phyloP scores from a whole-genome alignment of 257 asterid species.

The Gentiana straminea region DNA sequence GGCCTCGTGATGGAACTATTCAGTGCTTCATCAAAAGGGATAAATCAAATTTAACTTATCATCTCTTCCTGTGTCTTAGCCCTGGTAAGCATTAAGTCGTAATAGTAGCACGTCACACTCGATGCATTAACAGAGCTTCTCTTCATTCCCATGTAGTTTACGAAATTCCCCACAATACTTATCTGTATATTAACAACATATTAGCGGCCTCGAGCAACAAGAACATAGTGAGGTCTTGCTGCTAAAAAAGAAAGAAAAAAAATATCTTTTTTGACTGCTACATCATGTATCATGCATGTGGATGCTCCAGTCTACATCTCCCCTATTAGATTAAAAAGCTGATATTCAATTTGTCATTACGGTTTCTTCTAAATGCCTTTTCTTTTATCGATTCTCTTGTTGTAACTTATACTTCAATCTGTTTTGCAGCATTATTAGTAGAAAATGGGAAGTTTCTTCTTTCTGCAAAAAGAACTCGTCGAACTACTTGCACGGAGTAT shows the following conservation, averaged over 20 bases:
- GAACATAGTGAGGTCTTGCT: not conserved
- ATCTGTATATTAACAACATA: no score
- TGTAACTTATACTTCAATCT: conserved; percentile 6
- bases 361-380: not conserved
- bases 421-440: conserved; percentile 61
- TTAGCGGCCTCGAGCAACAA: not conserved
- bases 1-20: conserved; percentile 80
- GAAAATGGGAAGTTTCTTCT: conserved; percentile 97
- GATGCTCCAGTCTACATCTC: no score
- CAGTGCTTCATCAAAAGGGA: conserved; percentile 95
- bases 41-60: conserved; percentile 74
- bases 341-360: no score
- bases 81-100: conserved; percentile 43
- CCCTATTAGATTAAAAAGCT: not conserved
- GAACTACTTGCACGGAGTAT: conserved; percentile 94
- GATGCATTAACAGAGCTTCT: not conserved
- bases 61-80: conserved; percentile 81
- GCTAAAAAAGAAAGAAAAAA: no score
- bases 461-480: conserved; percentile 87
- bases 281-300: no score
- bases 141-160: no score
- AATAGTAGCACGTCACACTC: not conserved
- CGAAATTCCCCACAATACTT: no score
- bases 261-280: no score
- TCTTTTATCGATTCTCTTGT: not conserved